Conservation (phyloP, 352 stramenopile species). For the Phytophthora rubi region DNA sequence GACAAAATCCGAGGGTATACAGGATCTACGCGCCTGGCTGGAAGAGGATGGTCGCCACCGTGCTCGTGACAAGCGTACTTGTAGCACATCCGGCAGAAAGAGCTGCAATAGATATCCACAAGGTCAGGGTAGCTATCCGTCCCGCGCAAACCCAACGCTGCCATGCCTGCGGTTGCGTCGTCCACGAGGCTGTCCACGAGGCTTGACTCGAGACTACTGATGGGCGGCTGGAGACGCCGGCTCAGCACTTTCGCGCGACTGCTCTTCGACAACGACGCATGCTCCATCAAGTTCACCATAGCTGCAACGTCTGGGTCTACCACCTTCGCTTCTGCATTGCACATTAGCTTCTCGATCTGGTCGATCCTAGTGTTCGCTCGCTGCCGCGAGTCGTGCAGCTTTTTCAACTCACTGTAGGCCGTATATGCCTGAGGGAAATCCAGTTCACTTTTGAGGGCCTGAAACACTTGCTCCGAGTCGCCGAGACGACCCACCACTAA, state of each 20-base stretch:
- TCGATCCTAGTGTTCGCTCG: conserved; percentile 15
- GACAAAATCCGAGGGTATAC: conserved; percentile 51
- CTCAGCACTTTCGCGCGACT: conserved; percentile 17
- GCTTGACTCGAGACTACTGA: conserved; percentile 66
- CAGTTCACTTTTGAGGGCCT: conserved; percentile 42
- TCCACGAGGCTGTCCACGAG: conserved; percentile 32
- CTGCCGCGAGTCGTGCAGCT: conserved; percentile 25
- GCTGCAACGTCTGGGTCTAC: conserved; percentile 17
- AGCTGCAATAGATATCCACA: conserved; percentile 80
- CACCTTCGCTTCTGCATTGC: background rate
- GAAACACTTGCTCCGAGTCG: conserved; percentile 42
- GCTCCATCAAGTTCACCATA: conserved; percentile 32
- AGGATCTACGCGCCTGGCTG: conserved; percentile 55
- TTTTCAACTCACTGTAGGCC: conserved; percentile 49
- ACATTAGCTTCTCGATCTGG: conserved; percentile 15
- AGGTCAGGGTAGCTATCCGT: conserved; percentile 71
- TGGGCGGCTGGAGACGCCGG: conserved; percentile 48
- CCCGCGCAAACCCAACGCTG: conserved; percentile 47
- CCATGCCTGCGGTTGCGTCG: conserved; percentile 20
- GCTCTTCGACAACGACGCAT: conserved; percentile 17
- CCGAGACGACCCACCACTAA: conserved; percentile 40
- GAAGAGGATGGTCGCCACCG: conserved; percentile 78
- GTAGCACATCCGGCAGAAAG: conserved; percentile 93
- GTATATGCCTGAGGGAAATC: conserved; percentile 44
- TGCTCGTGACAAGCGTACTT: conserved; percentile 92